Evolutionary conservation across 768 basidiomycete genomes (phyloP).

Genomic region (Infundibulicybe gibba): DNA sequence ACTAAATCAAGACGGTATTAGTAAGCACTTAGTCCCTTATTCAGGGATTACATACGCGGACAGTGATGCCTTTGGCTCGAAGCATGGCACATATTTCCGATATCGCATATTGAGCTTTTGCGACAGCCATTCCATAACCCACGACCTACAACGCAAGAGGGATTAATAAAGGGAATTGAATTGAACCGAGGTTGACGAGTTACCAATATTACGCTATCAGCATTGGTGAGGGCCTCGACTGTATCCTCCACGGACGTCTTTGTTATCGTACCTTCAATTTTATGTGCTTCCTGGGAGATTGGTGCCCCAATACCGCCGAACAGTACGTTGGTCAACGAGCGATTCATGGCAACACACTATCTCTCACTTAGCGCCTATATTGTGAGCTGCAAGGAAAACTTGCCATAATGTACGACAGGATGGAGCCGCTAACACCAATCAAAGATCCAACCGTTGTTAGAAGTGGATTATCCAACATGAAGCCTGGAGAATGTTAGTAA

Average conservation of each 20-base stretch:
- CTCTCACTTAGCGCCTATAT: constrained; percentile 4
- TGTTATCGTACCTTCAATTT: constrained; percentile 82
- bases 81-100: constrained; percentile 75
- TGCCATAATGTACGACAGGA: constrained; percentile 92
- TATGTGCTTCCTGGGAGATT: constrained; percentile 51
- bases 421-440: constrained; percentile 88
- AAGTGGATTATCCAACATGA: constrained; percentile 87
- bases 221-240: constrained; percentile 71
- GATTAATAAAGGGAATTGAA: neutral
- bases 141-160: constrained; percentile 47
- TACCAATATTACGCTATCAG: constrained; percentile 82
- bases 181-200: neutral
- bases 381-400: constrained; percentile 11
- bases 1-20: constrained; percentile 25
- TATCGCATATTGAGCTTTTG: constrained; percentile 81
- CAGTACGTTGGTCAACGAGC: constrained; percentile 79
- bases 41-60: constrained; percentile 40
- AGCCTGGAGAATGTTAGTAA: constrained; percentile 36
- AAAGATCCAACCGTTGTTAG: constrained; percentile 81
- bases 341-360: constrained; percentile 91
- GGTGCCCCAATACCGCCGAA: constrained; percentile 80
- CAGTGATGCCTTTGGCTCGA: constrained; percentile 69
- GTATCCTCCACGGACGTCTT: constrained; percentile 79
- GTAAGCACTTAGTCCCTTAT: too few relatives aligned
- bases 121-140: constrained; percentile 91